Base-by-base conservation (phyloP, 2,329 filamentous ascomycete species). In the Botrytis deweyae region DNA sequence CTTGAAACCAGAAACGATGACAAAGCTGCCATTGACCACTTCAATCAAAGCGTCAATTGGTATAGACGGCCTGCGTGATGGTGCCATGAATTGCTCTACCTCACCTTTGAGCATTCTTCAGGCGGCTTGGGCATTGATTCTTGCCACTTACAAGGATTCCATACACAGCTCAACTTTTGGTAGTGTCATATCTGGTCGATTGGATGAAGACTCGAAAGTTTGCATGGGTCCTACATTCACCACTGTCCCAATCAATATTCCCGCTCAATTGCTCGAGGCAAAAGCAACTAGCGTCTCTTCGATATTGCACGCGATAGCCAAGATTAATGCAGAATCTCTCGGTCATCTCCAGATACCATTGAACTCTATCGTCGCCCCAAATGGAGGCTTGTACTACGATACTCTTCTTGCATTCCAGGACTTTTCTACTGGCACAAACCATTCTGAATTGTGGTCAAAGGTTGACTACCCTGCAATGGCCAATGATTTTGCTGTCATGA, bases 111-210 rank as follows among this genome's bases (percentile, higher is more conserved):
- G 67, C 14, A 70, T 70, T 46, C 38, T 70, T 22, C 52, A 70
- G 33, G 62, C 70, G 4, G 70, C 70, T 29, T 72, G 70, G 70
- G 42, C 70, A 55, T 55, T 72, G 33, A 40, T 72, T 42, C 62
- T 72, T 29, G 12, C 46, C 6, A 63, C 62, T 64, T 59, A 72
- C 36, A 65, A 58, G 44, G 44, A 72, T n/a, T 65, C 59, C 6
- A 40, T 62, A n/a, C 36, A 59, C 38, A 61, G 67, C 46, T 62
- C 59, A 18, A 66, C 49, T 20, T 72, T 72, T 44, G 70, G 70
- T n/a, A 66, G 46, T 22, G 59, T 63, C 5, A 62, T 72, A 36
- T 72, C 70, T 55, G 62, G 70, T 29, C 42, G 70, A 55, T 66
- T 66, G 38, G 33, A 55, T 25, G 62, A 65, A 58, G 58, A 65